These are phyloP conservation scores for Thielaviopsis euricoi DNA, from an alignment of 2,329 filamentous ascomycete species.

Conservation along the genomic window DNA sequence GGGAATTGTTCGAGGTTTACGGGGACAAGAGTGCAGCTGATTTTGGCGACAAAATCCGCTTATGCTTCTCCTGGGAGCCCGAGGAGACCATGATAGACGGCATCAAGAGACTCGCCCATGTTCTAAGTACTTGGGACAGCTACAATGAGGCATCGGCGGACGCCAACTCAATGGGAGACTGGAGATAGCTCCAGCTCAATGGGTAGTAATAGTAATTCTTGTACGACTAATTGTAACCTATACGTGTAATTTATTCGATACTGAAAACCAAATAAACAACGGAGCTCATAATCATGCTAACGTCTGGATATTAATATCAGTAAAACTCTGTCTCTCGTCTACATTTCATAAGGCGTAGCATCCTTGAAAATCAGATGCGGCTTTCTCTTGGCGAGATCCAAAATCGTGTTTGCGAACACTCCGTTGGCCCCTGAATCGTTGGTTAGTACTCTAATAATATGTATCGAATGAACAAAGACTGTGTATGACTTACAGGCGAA, in stretches of 20 bases:
- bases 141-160: constrained; percentile 12
- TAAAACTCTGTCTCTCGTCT: constrained; percentile 7
- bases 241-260: not conserved
- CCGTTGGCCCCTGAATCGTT: constrained; percentile 62
- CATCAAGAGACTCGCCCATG: constrained; percentile 41
- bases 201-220: not conserved
- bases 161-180: constrained; percentile 5
- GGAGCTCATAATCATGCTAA: not conserved
- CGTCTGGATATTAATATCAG: not conserved
- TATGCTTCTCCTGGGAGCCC: constrained; percentile 61
- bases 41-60: constrained; percentile 43
- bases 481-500: constrained; percentile 49
- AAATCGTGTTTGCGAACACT: constrained; percentile 81
- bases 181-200: not conserved
- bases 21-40: constrained; percentile 34
- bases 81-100: constrained; percentile 50
- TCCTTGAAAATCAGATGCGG: constrained; percentile 69
- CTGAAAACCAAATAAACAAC: not conserved
- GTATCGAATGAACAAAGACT: not conserved
- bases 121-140: constrained; percentile 21
- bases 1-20: constrained; percentile 51
- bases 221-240: not conserved
- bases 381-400: constrained; percentile 78
- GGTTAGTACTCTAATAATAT: constrained; percentile 3
- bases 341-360: constrained; percentile 39